phyloP scores from a whole-genome alignment of 805 yeast genomes.

The Cyberlindnera amylophila region DNA sequence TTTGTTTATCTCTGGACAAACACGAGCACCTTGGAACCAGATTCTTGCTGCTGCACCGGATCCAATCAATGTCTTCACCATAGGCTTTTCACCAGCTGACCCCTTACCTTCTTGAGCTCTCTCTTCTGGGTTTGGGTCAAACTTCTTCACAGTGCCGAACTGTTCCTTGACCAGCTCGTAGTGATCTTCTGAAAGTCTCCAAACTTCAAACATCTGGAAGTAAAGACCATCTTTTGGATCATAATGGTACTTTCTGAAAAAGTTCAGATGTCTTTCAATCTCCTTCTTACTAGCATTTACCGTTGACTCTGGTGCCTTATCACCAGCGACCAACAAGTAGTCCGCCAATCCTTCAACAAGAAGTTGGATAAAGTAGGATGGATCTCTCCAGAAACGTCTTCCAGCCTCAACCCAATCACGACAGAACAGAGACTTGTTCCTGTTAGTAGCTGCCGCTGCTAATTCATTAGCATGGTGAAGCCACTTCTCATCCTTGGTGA shows the following conservation, averaged over 20 bases:
- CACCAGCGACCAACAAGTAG: conserved; percentile 47
- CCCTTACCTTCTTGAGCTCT: conserved; percentile 40
- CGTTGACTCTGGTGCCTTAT: conserved; percentile 35
- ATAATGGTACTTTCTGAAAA: conserved; percentile 52
- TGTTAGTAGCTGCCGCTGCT: conserved; percentile 57
- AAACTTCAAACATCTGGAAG: conserved; percentile 56
- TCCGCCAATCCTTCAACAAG: conserved; percentile 67
- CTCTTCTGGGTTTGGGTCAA: conserved; percentile 49
- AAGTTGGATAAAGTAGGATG: conserved; percentile 59
- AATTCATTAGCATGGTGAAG: conserved; percentile 27
- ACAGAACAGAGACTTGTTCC: conserved; percentile 54
- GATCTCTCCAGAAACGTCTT: conserved; percentile 61
- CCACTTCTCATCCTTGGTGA: conserved; percentile 52
- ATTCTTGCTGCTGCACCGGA: conserved; percentile 65
- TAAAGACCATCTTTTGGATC: conserved; percentile 59
- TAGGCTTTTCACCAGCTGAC: conserved; percentile 31
- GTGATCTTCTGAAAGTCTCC: conserved; percentile 45
- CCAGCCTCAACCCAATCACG: conserved; percentile 48
- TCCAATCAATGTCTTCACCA: conserved; percentile 55
- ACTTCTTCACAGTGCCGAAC: conserved; percentile 53
- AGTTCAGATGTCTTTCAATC: conserved; percentile 49
- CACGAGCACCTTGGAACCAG: conserved; percentile 64
- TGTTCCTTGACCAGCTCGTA: conserved; percentile 47
- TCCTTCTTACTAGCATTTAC: conserved; percentile 34
- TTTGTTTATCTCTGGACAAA: conserved; percentile 34